Percentiles rank a stretch among this genome's conserved stretches.
phyloP scores from a whole-genome alignment of 768 basidiomycete species.

The Stropharia rugosoannulata region DNA sequence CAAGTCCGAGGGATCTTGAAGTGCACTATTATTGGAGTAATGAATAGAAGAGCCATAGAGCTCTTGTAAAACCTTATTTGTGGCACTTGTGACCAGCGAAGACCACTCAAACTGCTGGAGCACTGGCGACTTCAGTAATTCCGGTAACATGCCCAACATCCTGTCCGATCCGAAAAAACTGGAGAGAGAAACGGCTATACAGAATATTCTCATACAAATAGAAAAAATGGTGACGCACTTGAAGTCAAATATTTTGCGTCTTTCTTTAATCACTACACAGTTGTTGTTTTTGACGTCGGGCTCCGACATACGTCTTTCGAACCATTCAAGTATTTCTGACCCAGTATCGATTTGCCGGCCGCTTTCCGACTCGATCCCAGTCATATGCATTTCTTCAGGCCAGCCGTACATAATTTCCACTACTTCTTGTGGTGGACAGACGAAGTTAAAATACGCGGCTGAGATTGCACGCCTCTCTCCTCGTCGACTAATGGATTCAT shows the following conservation, averaged over 20 bases:
- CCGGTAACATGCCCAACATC: constrained; percentile 41
- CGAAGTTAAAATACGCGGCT: constrained; percentile 45
- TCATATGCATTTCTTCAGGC: not conserved
- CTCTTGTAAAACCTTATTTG: constrained; percentile 47
- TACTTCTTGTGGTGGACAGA: constrained; percentile 38
- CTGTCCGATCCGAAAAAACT: constrained; percentile 46
- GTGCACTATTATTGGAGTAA: not conserved
- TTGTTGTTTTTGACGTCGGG: constrained; percentile 23
- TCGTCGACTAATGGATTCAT: not conserved
- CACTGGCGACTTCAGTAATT: constrained; percentile 47
- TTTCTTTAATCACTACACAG: constrained; percentile 37
- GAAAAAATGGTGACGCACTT: constrained; percentile 33
- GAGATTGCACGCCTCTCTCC: constrained; percentile 37
- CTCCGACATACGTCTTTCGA: constrained; percentile 37
- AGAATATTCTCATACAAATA: not conserved
- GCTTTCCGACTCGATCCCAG: not conserved
- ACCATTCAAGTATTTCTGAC: constrained; percentile 45
- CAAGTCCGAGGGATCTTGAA: not conserved
- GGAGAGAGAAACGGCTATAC: not conserved
- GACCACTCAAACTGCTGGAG: constrained; percentile 53
- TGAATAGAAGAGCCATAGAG: constrained; percentile 32
- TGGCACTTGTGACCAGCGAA: constrained; percentile 45
- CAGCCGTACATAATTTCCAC: constrained; percentile 32
- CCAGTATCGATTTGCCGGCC: constrained; percentile 27
- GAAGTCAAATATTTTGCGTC: constrained; percentile 45